These are phyloP conservation scores for Metschnikowia picachoensis DNA, from an alignment of 805 yeast species.

Conservation along the genomic window DNA sequence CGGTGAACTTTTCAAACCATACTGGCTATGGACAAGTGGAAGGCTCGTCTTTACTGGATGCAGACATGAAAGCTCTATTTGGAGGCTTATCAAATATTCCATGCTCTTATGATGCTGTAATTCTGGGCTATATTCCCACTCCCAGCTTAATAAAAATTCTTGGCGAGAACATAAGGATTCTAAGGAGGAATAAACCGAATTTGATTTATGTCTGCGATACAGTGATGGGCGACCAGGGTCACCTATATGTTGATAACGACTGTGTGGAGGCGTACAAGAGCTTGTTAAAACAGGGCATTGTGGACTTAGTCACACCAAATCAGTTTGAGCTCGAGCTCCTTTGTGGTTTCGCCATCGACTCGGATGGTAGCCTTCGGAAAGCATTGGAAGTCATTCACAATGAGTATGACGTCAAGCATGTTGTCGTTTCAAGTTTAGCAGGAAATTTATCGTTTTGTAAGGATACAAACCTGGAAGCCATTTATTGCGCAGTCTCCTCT, in stretches of 20 bases:
- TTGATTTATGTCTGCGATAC: constrained; percentile 20
- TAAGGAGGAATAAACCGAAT: constrained; percentile 12
- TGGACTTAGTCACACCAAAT: constrained; percentile 19
- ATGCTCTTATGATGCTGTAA: constrained; percentile 16
- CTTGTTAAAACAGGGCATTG: constrained; percentile 6
- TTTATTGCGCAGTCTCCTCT: constrained; percentile 28
- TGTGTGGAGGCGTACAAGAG: constrained; percentile 16
- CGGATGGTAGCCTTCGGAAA: constrained; percentile 7
- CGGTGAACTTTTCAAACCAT: constrained; percentile 87
- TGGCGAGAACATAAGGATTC: constrained; percentile 4
- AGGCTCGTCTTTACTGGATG: constrained; percentile 10
- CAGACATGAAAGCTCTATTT: constrained; percentile 13
- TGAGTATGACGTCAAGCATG: constrained; percentile 9
- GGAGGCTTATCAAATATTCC: constrained; percentile 13
- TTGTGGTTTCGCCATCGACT: constrained; percentile 10
- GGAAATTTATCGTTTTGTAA: constrained; percentile 11
- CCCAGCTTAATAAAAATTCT: constrained; percentile 14
- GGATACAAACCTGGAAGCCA: constrained; percentile 11
- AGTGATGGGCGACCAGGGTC: constrained; percentile 22
- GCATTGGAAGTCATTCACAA: constrained; percentile 13
- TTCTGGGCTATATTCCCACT: constrained; percentile 19
- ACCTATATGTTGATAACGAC: constrained; percentile 15
- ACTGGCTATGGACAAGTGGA: constrained; percentile 69
- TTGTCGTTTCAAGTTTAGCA: constrained; percentile 16
- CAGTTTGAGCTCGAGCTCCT: constrained; percentile 20